Evolutionary conservation across 73 alveolate genomes (phyloP).

Genomic region (Stentor coeruleus): DNA sequence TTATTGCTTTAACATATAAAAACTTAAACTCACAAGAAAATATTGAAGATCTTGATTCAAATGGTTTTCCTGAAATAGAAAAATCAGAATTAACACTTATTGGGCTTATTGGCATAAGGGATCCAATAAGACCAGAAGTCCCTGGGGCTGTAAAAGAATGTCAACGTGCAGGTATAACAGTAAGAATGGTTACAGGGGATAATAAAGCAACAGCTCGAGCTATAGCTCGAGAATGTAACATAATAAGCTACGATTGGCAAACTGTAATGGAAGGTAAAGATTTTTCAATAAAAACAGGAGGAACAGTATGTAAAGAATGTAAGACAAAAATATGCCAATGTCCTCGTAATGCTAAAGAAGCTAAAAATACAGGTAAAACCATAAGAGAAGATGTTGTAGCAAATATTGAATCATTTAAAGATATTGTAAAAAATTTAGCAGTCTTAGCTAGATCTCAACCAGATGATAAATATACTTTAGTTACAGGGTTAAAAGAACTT

Average conservation of each 20-base stretch:
- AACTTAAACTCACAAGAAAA: neutral
- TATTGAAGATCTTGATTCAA: neutral
- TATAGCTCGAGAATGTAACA: neutral
- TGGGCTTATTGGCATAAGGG: slow-evolving; percentile 88
- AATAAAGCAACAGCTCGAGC: slow-evolving; percentile 23
- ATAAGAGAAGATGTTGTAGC: slow-evolving; percentile 40
- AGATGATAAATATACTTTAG: slow-evolving; percentile 92
- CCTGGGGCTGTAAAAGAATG: slow-evolving; percentile 76
- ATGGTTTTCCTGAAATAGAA: slow-evolving; percentile 30
- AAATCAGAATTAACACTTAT: slow-evolving; percentile 65
- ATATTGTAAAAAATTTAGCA: slow-evolving; percentile 42
- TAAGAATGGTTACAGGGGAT: slow-evolving; percentile 96
- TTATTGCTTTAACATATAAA: neutral
- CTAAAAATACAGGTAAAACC: neutral
- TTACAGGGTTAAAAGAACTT: slow-evolving; percentile 83
- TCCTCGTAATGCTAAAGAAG: neutral
- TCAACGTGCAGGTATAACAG: slow-evolving; percentile 84
- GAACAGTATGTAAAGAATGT: slow-evolving; percentile 59
- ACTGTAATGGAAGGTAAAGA: slow-evolving; percentile 57
- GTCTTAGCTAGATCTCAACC: slow-evolving; percentile 98
- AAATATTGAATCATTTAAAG: slow-evolving; percentile 49
- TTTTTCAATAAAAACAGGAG: slow-evolving; percentile 63
- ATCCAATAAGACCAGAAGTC: slow-evolving; percentile 89
- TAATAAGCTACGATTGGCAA: slow-evolving; percentile 10
- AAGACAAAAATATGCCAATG: slow-evolving; percentile 7